phyloP scores from a whole-genome alignment of 2,329 filamentous ascomycete genomes.

The Neofusicoccum laricinum region DNA sequence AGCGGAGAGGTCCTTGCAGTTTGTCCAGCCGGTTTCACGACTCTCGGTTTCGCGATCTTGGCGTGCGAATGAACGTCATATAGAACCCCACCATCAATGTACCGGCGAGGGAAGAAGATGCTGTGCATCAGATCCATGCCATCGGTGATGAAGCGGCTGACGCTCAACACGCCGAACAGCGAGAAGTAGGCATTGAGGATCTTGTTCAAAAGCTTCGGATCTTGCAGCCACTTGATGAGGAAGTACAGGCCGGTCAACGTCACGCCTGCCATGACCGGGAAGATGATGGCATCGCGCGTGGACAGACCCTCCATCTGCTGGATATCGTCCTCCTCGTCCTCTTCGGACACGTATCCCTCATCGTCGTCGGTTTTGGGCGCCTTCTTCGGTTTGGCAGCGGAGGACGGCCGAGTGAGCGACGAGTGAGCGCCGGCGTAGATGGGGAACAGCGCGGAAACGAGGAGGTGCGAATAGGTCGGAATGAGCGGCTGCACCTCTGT shows the following conservation, averaged over 20 bases:
- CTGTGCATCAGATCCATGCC: conserved; percentile 61
- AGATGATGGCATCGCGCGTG: conserved; percentile 77
- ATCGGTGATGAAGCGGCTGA: conserved; percentile 73
- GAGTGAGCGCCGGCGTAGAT: conserved; percentile 84
- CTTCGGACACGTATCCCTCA: conserved; percentile 44
- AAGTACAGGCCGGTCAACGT: conserved; percentile 78
- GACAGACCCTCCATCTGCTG: conserved; percentile 67
- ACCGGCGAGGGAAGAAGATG: conserved; percentile 71
- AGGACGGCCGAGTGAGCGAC: conserved; percentile 78
- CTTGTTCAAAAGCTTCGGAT: conserved; percentile 77
- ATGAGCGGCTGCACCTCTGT: conserved; percentile 40
- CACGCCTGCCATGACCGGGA: conserved; percentile 73
- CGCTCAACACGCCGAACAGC: conserved; percentile 71
- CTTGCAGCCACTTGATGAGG: conserved; percentile 82
- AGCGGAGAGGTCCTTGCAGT: conserved; percentile 43
- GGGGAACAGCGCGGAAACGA: conserved; percentile 71
- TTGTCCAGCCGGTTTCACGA: background rate
- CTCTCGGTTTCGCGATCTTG: background rate
- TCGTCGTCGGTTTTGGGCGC: conserved; percentile 45
- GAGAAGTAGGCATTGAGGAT: conserved; percentile 83
- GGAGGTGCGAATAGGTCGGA: conserved; percentile 59
- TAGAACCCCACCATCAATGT: conserved; percentile 50
- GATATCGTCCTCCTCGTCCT: conserved; percentile 52
- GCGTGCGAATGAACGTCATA: conserved; percentile 45
- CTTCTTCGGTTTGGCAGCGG: conserved; percentile 64